A percentile compares a stretch with the other conserved stretches of the same genome.
Conservation (phyloP, 2,329 filamentous ascomycete species). For the Talaromyces sp. region DNA sequence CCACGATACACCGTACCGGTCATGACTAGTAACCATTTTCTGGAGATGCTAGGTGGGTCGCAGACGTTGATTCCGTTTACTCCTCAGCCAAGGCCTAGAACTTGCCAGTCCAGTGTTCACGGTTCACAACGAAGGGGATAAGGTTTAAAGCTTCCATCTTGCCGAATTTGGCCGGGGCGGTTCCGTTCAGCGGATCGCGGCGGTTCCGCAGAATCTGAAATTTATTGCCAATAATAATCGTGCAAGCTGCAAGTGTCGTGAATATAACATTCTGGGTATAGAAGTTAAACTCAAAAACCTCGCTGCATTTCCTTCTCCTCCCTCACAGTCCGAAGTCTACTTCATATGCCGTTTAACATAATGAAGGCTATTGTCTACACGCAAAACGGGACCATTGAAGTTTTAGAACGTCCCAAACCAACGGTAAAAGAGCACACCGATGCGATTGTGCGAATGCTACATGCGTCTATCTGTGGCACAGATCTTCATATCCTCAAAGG, state of each 20-base stretch:
- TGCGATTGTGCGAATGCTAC: conserved; percentile 50
- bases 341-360: conserved; percentile 1
- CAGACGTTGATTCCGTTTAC: no score
- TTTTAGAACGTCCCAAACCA: conserved; percentile 47
- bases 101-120: not conserved
- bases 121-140: not conserved
- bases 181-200: not conserved
- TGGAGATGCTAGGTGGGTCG: no score
- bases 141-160: not conserved
- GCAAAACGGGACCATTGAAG: conserved; percentile 30
- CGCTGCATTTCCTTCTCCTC: not conserved
- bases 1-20: no score
- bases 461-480: conserved; percentile 55
- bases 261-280: not conserved
- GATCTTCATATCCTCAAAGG: conserved; percentile 59
- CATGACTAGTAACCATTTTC: no score
- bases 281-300: not conserved
- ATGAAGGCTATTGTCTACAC: conserved; percentile 54
- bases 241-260: not conserved
- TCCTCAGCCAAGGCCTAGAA: no score
- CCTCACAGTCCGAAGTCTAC: not conserved
- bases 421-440: conserved; percentile 46
- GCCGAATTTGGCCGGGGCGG: not conserved
- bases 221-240: not conserved
- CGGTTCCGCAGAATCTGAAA: not conserved